Base-by-base conservation (phyloP, 805 yeast species). In the Barnettozyma salicaria region DNA sequence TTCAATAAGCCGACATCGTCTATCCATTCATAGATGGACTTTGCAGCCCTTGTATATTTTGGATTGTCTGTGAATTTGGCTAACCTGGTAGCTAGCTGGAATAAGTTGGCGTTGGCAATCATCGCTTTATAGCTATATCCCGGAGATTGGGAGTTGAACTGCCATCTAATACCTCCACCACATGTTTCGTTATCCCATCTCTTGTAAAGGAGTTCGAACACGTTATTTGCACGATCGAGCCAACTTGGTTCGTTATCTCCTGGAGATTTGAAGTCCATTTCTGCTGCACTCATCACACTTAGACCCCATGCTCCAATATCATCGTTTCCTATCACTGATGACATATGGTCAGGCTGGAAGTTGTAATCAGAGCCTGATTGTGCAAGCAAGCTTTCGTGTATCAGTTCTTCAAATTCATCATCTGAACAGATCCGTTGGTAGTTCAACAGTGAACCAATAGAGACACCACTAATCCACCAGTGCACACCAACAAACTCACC, bases 381-480 rank as follows among this genome's bases (percentile, higher is more conserved):
- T 10, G 60, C 52, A 5, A 63, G 23, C 16, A 66, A 33, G 12
- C 92, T 87, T 10, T 68, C 64, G 50, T 72, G 72, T 41, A 87
- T 65, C 13, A 73, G 39, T 2, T 66, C 64, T 37, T 73, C 76
- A 50, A 70, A 82, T 1, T 88, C 73, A 44, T 70, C 71, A 60
- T 89, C 80, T 32, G 76, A 67, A 59, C 90, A 81, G 50, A 76
- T 72, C 49, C 63, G 76, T 67, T 84, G 72, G 54, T 78, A 83
- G 58, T 87, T 95, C 26, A 90, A 55, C 64, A 84, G 57, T 2
- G 69, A 63, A 11, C 73, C 74, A 59, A 67, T 80, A 0, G 88
- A 88, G 48, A 85, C 90, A 50, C 94, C 95, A 27, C 89, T 87
- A 59, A 82, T 79, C 95, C 95, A 85, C 88, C 92, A 88, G 61